Evolutionary conservation across 331 rosid genomes (phyloP).

Genomic region (Telfairia occidentalis): DNA sequence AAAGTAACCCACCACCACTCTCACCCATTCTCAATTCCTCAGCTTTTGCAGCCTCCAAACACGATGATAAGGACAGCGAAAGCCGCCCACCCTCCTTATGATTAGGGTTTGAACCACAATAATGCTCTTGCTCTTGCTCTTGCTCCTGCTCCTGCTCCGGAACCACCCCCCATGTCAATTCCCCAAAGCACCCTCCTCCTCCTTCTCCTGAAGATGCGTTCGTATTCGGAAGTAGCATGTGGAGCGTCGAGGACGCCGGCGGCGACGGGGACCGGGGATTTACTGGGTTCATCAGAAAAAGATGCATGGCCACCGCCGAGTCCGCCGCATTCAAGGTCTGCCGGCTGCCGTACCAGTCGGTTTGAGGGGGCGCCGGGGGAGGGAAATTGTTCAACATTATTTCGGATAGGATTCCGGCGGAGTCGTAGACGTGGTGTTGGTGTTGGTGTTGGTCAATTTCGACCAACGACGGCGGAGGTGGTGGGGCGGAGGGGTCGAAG

Average conservation of each 20-base stretch:
- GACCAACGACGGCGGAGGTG: constrained; percentile 41
- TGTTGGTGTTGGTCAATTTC: constrained; percentile 41
- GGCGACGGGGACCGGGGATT: constrained; percentile 5
- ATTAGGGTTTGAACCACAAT: constrained; percentile 52
- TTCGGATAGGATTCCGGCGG: constrained; percentile 80
- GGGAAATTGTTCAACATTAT: constrained; percentile 87
- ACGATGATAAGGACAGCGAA: constrained; percentile 69
- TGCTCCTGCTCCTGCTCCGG: constrained; percentile 24
- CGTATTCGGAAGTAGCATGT: constrained; percentile 9
- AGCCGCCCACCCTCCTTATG: constrained; percentile 92
- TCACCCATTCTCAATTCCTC: constrained; percentile 12
- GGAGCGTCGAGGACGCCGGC: neutral
- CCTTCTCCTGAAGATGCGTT: neutral
- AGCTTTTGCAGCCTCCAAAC: constrained; percentile 45
- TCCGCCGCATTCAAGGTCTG: constrained; percentile 51
- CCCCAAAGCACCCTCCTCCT: constrained; percentile 6
- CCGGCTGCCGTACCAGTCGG: constrained; percentile 63
- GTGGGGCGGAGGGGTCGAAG: constrained; percentile 28
- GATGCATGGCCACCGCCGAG: constrained; percentile 99
- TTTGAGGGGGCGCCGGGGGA: constrained; percentile 17
- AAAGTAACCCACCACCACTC: neutral
- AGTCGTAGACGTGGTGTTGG: constrained; percentile 58
- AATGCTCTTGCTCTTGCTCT: constrained; percentile 24
- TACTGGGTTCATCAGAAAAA: constrained; percentile 64
- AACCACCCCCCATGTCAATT: constrained; percentile 20